phyloP scores from a whole-genome alignment of 139 green algal species.

The Tetratostichococcus sp. region DNA sequence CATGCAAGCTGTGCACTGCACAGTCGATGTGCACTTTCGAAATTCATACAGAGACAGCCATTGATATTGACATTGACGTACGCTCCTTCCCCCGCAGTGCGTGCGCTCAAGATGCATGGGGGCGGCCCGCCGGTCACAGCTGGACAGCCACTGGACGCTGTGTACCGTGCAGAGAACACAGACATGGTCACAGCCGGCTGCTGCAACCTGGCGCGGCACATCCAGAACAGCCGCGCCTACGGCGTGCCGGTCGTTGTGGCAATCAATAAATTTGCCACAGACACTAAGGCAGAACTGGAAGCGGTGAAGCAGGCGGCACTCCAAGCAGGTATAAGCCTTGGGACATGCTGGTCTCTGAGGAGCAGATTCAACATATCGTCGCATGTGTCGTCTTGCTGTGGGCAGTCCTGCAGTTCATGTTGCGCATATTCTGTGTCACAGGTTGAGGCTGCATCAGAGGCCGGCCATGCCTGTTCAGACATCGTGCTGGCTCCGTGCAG shows the following conservation, averaged over 20 bases:
- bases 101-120: conserved; percentile 93
- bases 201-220: conserved; percentile 80
- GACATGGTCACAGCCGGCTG: conserved; percentile 74
- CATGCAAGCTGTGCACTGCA: not conserved
- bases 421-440: too few relatives aligned
- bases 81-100: conserved; percentile 63
- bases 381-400: too few relatives aligned
- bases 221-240: conserved; percentile 82
- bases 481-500: conserved; percentile 24
- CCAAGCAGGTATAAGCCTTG: conserved; percentile 42
- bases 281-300: conserved; percentile 81
- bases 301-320: conserved; percentile 45
- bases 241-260: conserved; percentile 93
- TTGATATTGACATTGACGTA: too few relatives aligned
- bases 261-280: conserved; percentile 89
- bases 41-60: too few relatives aligned
- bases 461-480: too few relatives aligned
- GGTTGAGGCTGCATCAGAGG: too few relatives aligned
- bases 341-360: too few relatives aligned
- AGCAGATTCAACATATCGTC: too few relatives aligned
- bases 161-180: conserved; percentile 88
- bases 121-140: conserved; percentile 76
- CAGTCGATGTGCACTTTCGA: too few relatives aligned
- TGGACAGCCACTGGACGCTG: conserved; percentile 85
- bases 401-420: not conserved